Evolutionary conservation across 2,329 filamentous ascomycete genomes (phyloP), one percentile per base, ranked within the genome.

Genomic region (Xylaria digitata): DNA sequence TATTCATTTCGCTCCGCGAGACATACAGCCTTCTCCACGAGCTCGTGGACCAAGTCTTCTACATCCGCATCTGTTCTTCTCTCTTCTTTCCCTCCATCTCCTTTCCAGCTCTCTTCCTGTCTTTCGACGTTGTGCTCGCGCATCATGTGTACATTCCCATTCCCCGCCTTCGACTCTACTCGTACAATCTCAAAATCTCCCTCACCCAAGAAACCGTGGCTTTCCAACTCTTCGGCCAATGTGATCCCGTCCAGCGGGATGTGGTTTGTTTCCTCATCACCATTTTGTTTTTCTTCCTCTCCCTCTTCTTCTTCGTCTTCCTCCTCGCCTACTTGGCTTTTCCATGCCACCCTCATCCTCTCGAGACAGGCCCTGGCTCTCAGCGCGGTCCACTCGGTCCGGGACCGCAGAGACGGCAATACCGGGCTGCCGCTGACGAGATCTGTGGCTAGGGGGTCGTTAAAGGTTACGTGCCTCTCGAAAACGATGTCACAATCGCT

Each of bases 361-460:
- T 68, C 66, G 1, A 68, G 54, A 3, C 37, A 45, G 7, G 50
- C 59, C 30, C 66, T 56, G 0, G 59, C 43, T n/a, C 19, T 53
- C 13, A 53, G n/a, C 9, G 63, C 54, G 6, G 63, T 58, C 67
- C 67, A 69, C 55, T 69, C 64, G 46, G 34, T 23, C 23, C 67
- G 50, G 8, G 67, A 64, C 8, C 48, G 64, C 11, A 40, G 17
- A 1, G 67, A 67, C 0, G 60, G 67, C 5, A 23, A 9, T 0
- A 67, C 64, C 0, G 57, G 42, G 17, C 17, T 30, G 13, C 64
- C 60, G 13, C 61, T 67, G 54, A 67, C 42, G n/a, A 69, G 48
- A 17, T 69, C 65, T 2, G 56, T 69, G 43, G 67, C 67, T 0
- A 69, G 40, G n/a, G 67, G 67, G 5, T 69, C 64, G 46, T 52